These are phyloP conservation scores for Corchorus olitorius DNA, from an alignment of 345 rosid species.

Conservation along the genomic window DNA sequence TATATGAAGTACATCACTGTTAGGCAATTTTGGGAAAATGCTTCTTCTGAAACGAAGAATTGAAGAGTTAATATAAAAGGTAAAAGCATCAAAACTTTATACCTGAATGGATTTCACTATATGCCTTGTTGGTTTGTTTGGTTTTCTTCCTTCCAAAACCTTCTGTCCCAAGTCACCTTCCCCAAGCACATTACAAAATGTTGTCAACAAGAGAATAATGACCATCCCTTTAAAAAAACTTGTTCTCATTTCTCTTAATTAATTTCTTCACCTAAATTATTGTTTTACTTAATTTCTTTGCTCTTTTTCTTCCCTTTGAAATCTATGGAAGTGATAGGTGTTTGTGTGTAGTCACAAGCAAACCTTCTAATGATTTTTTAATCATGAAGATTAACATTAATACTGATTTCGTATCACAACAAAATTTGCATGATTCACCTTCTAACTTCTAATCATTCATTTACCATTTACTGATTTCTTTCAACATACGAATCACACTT, in stretches of 20 bases:
- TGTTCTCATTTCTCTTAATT: conserved; percentile 6
- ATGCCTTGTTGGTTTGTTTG: conserved; percentile 13
- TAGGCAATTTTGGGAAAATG: background rate
- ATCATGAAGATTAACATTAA: background rate
- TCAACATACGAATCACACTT: background rate
- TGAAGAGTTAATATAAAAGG: too few relatives aligned
- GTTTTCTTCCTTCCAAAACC: background rate
- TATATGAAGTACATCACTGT: too few relatives aligned
- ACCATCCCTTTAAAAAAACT: background rate
- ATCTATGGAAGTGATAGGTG: background rate
- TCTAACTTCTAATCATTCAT: conserved; percentile 43
- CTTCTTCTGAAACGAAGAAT: background rate
- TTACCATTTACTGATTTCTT: conserved; percentile 16
- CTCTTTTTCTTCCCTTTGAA: background rate
- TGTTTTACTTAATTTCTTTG: background rate
- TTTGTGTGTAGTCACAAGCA: background rate
- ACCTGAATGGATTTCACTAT: conserved; percentile 48
- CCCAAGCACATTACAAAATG: conserved; percentile 6
- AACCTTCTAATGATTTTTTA: background rate
- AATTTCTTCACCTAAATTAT: background rate
- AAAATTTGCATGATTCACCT: conserved; percentile 43
- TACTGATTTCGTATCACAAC: conserved; percentile 6
- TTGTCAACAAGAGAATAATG: conserved; percentile 17
- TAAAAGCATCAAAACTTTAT: background rate
- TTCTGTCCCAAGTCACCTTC: background rate